phyloP scores from a whole-genome alignment of 129 eudicot genomes.

The Tanacetum coccineum region DNA sequence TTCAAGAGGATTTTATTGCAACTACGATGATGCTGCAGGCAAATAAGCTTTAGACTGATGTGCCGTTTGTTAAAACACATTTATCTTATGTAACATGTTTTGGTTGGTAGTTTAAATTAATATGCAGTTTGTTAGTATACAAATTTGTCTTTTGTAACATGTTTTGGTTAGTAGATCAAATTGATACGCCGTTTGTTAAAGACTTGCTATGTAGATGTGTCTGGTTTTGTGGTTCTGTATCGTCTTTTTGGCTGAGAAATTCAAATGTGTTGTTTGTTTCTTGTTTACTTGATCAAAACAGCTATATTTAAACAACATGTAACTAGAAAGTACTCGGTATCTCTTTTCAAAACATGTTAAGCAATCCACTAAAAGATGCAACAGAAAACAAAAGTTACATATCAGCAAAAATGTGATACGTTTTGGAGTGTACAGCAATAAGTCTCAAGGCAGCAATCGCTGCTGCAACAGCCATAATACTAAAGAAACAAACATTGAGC shows the following conservation, averaged over 20 bases:
- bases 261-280: not conserved
- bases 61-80: not conserved
- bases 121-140: not conserved
- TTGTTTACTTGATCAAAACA: conserved; percentile 14
- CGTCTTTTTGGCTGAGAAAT: not conserved
- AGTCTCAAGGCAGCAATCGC: conserved; percentile 79
- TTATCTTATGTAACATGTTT: conserved; percentile 12
- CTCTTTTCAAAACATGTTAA: conserved; percentile 2
- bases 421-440: conserved; percentile 54
- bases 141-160: conserved; percentile 13
- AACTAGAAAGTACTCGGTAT: not conserved
- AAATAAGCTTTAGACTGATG: not conserved
- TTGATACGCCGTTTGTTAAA: not conserved
- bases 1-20: too few relatives aligned
- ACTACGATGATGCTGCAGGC: not conserved
- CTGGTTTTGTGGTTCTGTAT: conserved; percentile 11
- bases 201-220: not conserved
- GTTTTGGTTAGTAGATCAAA: conserved; percentile 10
- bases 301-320: not conserved
- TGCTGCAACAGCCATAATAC: conserved; percentile 63
- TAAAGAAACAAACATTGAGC: conserved; percentile 70
- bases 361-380: not conserved
- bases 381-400: conserved; percentile 26
- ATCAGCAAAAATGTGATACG: conserved; percentile 77
- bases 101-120: not conserved